Percentiles rank a stretch among this genome's conserved stretches.
These are phyloP conservation scores for Vachellia collinsii DNA, from an alignment of 306 rosid genomes.

Conservation along the genomic window DNA sequence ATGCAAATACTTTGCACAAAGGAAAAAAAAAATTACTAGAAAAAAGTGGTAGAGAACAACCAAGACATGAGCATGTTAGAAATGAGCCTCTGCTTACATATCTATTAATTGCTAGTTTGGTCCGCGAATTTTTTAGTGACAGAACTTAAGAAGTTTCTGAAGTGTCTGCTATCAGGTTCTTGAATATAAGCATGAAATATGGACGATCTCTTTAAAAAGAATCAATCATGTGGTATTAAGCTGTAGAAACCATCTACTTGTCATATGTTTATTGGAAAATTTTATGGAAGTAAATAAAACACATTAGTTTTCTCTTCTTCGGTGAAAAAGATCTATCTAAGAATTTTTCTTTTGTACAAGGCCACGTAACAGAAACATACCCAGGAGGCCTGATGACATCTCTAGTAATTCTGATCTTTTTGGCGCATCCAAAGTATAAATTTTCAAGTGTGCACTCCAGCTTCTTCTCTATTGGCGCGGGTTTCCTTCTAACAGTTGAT, in stretches of 20 bases:
- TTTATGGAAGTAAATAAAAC: background rate
- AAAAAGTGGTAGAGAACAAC: background rate
- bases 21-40: background rate
- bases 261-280: background rate
- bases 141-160: background rate
- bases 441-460: conserved; percentile 61
- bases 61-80: background rate
- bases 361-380: conserved; percentile 37
- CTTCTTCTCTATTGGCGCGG: conserved; percentile 55
- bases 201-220: background rate
- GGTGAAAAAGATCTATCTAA: background rate
- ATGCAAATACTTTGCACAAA: background rate
- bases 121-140: background rate
- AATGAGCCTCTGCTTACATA: background rate
- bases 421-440: conserved; percentile 52
- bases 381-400: conserved; percentile 52
- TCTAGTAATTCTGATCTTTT: conserved; percentile 58
- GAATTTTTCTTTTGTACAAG: no score
- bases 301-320: background rate
- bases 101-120: background rate
- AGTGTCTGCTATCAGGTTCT: background rate
- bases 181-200: background rate
- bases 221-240: background rate
- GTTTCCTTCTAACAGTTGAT: conserved; percentile 51
- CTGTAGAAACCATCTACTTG: background rate